A percentile compares a stretch with the other conserved stretches of the same genome.
These are phyloP conservation scores for Cicer judaicum DNA, from an alignment of 306 rosid genomes.

Conservation along the genomic window DNA sequence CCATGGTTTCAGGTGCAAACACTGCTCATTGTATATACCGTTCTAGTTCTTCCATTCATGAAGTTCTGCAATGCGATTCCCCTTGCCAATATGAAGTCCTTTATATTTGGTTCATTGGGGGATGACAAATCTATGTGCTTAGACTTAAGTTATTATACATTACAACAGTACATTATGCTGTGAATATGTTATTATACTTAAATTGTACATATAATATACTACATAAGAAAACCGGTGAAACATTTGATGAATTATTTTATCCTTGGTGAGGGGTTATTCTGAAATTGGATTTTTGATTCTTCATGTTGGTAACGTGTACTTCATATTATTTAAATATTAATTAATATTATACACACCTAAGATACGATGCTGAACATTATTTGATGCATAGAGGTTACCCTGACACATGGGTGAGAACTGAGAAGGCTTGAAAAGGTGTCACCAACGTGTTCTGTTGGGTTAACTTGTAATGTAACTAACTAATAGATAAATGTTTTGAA, in stretches of 20 bases:
- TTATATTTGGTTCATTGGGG: slow-evolving; percentile 24
- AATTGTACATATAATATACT: slow-evolving; percentile 34
- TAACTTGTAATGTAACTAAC: no score
- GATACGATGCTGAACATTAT: no score
- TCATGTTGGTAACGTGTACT: no score
- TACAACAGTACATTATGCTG: neutral
- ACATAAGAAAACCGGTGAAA: neutral
- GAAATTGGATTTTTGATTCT: no score
- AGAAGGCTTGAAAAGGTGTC: no score
- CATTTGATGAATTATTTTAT: neutral
- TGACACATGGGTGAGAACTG: no score
- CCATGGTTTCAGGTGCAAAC: slow-evolving; percentile 20
- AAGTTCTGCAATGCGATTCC: slow-evolving; percentile 35
- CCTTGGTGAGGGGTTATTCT: neutral
- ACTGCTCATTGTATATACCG: slow-evolving; percentile 14
- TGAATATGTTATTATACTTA: slow-evolving; percentile 31
- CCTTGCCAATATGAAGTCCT: slow-evolving; percentile 28
- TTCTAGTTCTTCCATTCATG: neutral
- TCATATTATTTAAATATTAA: no score
- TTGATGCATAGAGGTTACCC: no score
- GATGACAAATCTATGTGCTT: neutral
- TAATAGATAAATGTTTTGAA: no score
- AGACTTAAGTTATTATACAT: neutral
- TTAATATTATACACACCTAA: no score
- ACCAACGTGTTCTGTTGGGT: no score